Base-by-base conservation (phyloP, 176 grass and related monocot genomes). In the Neostapfia colusana region DNA sequence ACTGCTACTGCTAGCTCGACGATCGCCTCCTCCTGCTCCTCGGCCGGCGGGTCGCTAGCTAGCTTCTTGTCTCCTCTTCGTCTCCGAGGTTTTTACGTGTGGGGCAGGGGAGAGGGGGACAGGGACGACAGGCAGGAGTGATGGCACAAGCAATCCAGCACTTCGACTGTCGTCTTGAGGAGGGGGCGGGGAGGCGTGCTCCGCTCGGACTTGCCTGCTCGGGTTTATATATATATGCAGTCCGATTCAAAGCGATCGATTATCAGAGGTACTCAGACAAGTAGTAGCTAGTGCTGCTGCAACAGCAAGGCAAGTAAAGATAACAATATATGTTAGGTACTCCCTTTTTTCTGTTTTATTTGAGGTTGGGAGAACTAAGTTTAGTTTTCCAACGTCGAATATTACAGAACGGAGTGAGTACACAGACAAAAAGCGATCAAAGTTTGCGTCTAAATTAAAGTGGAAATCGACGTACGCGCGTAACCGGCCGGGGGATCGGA, bases 301-400 rank as follows among this genome's bases (percentile, higher is more conserved):
- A 31, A 23, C 56, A 26, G 72, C 45, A 57, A 28, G 67, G n/a
- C n/a, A n/a, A n/a, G n/a, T n/a, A n/a, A 25, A 40, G 66, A 81
- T 63, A 37, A 49, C 46, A 73, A 82, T 50, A 85, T n/a, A n/a
- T n/a, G n/a, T 86, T 80, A 83, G 81, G 79, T 74, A n/a, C n/a
- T n/a, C n/a, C n/a, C n/a, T n/a, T n/a, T n/a, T n/a, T n/a, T n/a
- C n/a, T n/a, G n/a, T n/a, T n/a, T n/a, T n/a, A n/a, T n/a, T n/a
- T n/a, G n/a, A n/a, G n/a, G n/a, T n/a, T n/a, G n/a, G n/a, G n/a
- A n/a, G n/a, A n/a, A n/a, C n/a, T n/a, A n/a, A n/a, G n/a, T n/a
- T n/a, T n/a, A n/a, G n/a, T n/a, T n/a, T n/a, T n/a, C n/a, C n/a
- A n/a, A n/a, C n/a, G n/a, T n/a, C n/a, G n/a, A n/a, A n/a, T n/a